Evolutionary conservation across 371 early-diverging fungal genomes (phyloP).

Genomic region (Actinomortierella wolfii): DNA sequence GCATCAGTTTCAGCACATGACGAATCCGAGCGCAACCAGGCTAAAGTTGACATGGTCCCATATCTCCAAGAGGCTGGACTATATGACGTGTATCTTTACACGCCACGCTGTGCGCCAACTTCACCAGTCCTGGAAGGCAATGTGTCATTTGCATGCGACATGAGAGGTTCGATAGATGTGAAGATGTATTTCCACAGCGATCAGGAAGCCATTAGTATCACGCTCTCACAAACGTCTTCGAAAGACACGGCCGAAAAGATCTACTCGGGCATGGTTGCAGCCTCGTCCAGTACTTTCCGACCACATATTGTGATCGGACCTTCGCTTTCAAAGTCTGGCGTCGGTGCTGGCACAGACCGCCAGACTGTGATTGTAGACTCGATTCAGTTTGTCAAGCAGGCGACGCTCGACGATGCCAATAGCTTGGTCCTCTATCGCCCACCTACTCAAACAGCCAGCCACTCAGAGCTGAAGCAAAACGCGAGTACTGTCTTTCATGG

Average conservation of each 20-base stretch:
- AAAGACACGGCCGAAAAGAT: conserved; percentile 45
- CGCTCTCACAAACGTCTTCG: conserved; percentile 45
- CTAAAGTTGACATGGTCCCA: conserved; percentile 57
- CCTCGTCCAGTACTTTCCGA: conserved; percentile 48
- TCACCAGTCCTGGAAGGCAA: conserved; percentile 18
- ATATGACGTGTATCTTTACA: conserved; percentile 64
- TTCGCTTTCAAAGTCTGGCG: conserved; percentile 31
- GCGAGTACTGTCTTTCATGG: neutral
- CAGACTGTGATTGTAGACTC: conserved; percentile 53
- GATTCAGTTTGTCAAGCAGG: conserved; percentile 58
- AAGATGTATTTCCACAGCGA: conserved; percentile 38
- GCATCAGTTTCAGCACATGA: conserved; percentile 28
- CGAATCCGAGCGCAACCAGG: conserved; percentile 28
- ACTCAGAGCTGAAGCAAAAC: neutral
- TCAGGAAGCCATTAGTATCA: conserved; percentile 29
- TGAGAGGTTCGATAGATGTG: conserved; percentile 35
- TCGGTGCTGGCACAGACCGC: conserved; percentile 10
- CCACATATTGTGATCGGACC: conserved; percentile 53
- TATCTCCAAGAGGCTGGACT: conserved; percentile 67
- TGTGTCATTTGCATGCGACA: conserved; percentile 21
- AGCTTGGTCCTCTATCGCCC: conserved; percentile 32
- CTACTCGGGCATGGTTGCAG: conserved; percentile 55
- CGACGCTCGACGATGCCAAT: conserved; percentile 47
- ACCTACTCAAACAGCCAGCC: conserved; percentile 1
- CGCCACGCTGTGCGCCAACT: conserved; percentile 57